Base-by-base conservation (phyloP, 768 basidiomycete species). In the Wakefieldia striispora region DNA sequence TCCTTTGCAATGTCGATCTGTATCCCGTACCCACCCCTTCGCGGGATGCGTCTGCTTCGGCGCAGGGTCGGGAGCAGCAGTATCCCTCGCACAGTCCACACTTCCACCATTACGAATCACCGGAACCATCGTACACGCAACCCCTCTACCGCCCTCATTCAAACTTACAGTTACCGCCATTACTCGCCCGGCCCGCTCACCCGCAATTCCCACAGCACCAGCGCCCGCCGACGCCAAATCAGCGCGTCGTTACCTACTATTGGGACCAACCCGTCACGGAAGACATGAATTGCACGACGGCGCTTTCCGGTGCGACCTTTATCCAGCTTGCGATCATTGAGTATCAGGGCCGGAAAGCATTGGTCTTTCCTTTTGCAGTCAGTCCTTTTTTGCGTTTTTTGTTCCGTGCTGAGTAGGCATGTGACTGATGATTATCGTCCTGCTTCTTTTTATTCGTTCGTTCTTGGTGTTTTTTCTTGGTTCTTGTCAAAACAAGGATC, bases 1-100 rank as follows among this genome's bases (percentile, higher is more conserved):
- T 89, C 12, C 63, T 91, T 14, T 90, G 89, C 65, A 86, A 83
- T 3, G 86, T 87, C 35, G 89, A 91, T 67, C 72, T 91, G 16
- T 88, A 87, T 54, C 84, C 83, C 4, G 78, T 87, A 8, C 72
- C 76, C 47, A 51, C 49, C 27, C 31, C 57, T 54, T 36, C 42
- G 11, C 57, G 57, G 19, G 34, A 55, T 8, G 31, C 43, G 9
- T 36, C 41, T 40, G 33, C 40, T 23, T 29, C 49, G 24, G 37
- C 27, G 8, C 55, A 47, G 20, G 39, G 34, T 33, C 55, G 37
- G 20, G 45, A 48, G 29, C 61, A 54, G 23, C 56, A 26, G 50
- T 65, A 16, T 12, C 29, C 29, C 16, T 20, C 49, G 27, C 63
- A 53, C 26, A 20, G 29, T 33, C 20, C 52, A n/a, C 54, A 39